Percentiles rank a stretch among this genome's conserved stretches.
These are phyloP conservation scores for Zygosaccharomyces gambellarensis DNA, from an alignment of 805 yeast species.

Conservation along the genomic window DNA sequence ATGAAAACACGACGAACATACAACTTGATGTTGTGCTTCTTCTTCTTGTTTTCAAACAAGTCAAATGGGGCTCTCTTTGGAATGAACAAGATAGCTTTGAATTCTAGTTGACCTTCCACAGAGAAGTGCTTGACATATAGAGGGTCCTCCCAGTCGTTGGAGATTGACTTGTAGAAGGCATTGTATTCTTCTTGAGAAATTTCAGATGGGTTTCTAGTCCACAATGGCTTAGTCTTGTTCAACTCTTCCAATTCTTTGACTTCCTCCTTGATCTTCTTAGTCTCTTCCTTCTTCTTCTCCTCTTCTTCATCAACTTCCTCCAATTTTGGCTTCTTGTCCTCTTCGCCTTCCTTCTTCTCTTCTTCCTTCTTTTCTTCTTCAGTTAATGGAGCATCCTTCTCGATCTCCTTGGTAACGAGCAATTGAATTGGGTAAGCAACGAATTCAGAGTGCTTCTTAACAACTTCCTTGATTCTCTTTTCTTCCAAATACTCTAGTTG, in stretches of 20 bases:
- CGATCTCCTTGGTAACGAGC: conserved; percentile 97
- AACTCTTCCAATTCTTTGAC: conserved; percentile 97
- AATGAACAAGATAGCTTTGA: conserved; percentile 93
- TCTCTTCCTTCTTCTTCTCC: conserved; percentile 62
- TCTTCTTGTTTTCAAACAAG: conserved; percentile 96
- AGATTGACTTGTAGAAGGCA: conserved; percentile 97
- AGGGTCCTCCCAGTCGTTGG: conserved; percentile 99
- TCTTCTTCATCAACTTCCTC: conserved; percentile 72
- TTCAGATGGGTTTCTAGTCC: conserved; percentile 99
- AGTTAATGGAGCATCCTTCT: conserved; percentile 90
- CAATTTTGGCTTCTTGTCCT: conserved; percentile 65
- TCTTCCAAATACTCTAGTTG: conserved; percentile 99
- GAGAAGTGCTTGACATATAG: conserved; percentile 99
- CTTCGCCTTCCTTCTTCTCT: conserved; percentile 42
- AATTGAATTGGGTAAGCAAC: conserved; percentile 99
- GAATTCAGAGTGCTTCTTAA: conserved; percentile 98
- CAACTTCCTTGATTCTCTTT: conserved; percentile 98
- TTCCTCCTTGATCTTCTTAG: conserved; percentile 85
- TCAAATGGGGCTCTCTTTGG: conserved; percentile 99
- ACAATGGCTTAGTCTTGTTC: conserved; percentile 97
- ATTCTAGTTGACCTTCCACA: conserved; percentile 99
- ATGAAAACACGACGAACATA: conserved; percentile 99
- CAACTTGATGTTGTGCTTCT: conserved; percentile 97
- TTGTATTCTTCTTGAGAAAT: conserved; percentile 98
- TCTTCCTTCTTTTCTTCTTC: conserved; percentile 43